These are phyloP conservation scores for Astragalus membranaceus DNA, from an alignment of 306 rosid species.

Conservation along the genomic window DNA sequence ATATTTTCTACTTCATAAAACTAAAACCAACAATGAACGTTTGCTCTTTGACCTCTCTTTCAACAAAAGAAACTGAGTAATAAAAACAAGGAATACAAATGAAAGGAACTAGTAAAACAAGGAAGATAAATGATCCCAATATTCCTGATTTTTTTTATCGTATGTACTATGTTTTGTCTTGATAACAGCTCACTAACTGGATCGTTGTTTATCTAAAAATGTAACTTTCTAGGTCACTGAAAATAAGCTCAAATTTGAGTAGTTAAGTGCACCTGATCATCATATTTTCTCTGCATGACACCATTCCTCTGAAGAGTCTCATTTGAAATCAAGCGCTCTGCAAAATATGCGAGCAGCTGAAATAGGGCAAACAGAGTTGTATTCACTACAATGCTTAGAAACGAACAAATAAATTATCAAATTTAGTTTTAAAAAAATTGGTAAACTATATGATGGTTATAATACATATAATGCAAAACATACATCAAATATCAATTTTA, in stretches of 20 bases:
- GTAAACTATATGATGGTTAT: background rate
- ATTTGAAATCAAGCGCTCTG: slow-evolving; percentile 64
- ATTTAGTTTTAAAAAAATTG: background rate
- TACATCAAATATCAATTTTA: background rate
- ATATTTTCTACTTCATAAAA: background rate
- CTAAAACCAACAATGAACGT: background rate
- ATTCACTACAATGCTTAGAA: slow-evolving; percentile 14
- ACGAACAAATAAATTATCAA: slow-evolving; percentile 19
- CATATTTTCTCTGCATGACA: slow-evolving; percentile 59
- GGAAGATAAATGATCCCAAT: background rate
- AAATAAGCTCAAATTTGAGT: slow-evolving; percentile 11
- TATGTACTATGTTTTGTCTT: background rate
- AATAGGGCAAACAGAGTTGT: slow-evolving; percentile 23
- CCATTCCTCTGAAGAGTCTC: slow-evolving; percentile 64
- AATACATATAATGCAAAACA: background rate
- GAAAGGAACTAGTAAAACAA: background rate
- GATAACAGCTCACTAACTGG: background rate
- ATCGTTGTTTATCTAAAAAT: background rate
- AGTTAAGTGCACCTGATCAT: slow-evolving; percentile 53
- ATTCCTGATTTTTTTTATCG: background rate
- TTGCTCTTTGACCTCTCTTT: background rate
- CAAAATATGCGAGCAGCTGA: slow-evolving; percentile 70
- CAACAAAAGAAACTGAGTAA: slow-evolving; percentile 3
- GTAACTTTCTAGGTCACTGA: background rate
- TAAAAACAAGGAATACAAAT: background rate